Base-by-base conservation (phyloP, 176 grass and related monocot genomes). In the Carex cristatella region DNA sequence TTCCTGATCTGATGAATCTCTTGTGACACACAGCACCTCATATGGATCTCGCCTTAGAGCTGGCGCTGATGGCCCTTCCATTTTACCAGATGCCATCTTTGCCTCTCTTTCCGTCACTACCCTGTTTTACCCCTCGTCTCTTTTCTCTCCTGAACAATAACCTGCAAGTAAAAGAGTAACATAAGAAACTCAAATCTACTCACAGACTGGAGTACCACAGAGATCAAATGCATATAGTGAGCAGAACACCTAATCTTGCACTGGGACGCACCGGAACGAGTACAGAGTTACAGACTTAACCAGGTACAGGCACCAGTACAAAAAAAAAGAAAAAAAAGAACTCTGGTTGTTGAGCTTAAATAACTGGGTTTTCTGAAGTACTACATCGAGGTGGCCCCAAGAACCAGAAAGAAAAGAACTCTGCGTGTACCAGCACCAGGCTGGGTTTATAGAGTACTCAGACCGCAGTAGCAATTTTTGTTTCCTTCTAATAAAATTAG, bases 1-100 rank as follows among this genome's bases (percentile, higher is more conserved):
- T 61, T 98, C 96, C 89, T 95, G 96, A 84, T 98, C 93, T 51
- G 96, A 95, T 15, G 96, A 98, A 53, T 98, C 96, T 46, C 89
- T 83, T 11, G 96, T 82, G 66, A 98, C 91, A 80, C 82, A 91
- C 60, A 98, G 86, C 70, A 98, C 96, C 90, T 98, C 96, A 86
- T 98, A 98, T 10, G 96, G 96, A 83, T 98, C 96, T 77, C 96
- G 86, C 7, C 96, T 88, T 15, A 86, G 15, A 6, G 87, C 88
- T 4, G 93, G 93, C 37, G 93, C 93, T 5, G 96, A 98, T 18
- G 96, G 88, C 69, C 90, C 91, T 72, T 87, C 94, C 89, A 94
- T 90, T 91, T 90, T 94, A 66, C 81, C 91, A 59, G 95, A 93
- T 42, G 91, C 88, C 93, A 98, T 98, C 23, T 61, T 66, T 15